phyloP scores from a whole-genome alignment of 495 filamentous ascomycete genomes.

The Lophiotrema nucula region DNA sequence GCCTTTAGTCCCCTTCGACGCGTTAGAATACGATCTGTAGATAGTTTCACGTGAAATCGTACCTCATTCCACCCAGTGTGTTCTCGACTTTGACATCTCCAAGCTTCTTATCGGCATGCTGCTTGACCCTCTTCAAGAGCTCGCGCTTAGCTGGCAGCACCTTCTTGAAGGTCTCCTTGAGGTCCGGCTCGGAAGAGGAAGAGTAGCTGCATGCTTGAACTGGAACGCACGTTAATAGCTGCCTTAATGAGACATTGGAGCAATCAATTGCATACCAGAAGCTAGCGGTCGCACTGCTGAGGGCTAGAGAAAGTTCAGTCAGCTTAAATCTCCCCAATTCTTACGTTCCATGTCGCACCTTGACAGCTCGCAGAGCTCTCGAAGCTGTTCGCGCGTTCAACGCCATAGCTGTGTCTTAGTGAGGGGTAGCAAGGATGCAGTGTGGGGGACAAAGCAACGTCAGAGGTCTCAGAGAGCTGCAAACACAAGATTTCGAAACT shows the following conservation, averaged over 20 bases:
- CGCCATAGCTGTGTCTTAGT: conserved; percentile 45
- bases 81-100: conserved; percentile 94
- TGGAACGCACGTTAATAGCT: conserved; percentile 7
- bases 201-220: conserved; percentile 53
- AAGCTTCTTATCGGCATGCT: conserved; percentile 74
- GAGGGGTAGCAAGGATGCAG: conserved; percentile 29
- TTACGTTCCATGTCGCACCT: conserved; percentile 44
- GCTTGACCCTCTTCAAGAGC: conserved; percentile 86
- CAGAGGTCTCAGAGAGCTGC: neutral
- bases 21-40: conserved; percentile 19
- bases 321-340: neutral
- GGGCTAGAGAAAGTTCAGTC: conserved; percentile 23
- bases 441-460: conserved; percentile 11
- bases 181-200: conserved; percentile 73
- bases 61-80: conserved; percentile 93
- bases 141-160: conserved; percentile 90
- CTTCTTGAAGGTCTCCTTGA: conserved; percentile 79
- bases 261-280: conserved; percentile 34
- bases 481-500: neutral
- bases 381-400: conserved; percentile 51
- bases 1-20: conserved; percentile 73
- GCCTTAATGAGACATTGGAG: neutral
- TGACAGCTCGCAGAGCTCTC: conserved; percentile 51
- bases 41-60: conserved; percentile 11
- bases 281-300: conserved; percentile 27